phyloP scores from a whole-genome alignment of 164 flowering plant genomes.

The Paratinospora sagittata region DNA sequence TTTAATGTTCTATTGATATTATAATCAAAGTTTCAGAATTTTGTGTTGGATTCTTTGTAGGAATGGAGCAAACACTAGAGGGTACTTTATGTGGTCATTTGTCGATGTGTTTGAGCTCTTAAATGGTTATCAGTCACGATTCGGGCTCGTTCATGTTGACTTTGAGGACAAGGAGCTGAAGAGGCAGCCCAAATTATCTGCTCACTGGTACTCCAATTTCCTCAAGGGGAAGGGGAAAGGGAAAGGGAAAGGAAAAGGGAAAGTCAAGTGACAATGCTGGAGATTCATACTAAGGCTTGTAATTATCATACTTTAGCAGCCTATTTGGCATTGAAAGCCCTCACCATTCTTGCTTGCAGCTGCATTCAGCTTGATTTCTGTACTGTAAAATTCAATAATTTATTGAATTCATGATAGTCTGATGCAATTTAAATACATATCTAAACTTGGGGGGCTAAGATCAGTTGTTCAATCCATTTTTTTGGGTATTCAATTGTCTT shows the following conservation, averaged over 20 bases:
- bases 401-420: too few species aligned
- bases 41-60: conserved; percentile 18
- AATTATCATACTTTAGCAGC: not conserved
- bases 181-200: conserved; percentile 33
- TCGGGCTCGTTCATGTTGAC: conserved; percentile 34
- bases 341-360: not conserved
- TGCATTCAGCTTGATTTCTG: not conserved
- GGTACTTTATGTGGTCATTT: conserved; percentile 49
- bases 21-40: not conserved
- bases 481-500: too few species aligned
- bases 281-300: not conserved
- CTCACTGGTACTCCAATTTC: conserved; percentile 36
- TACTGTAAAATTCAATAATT: too few species aligned
- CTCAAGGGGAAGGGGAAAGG: conserved; percentile 21
- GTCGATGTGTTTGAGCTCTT: conserved; percentile 42
- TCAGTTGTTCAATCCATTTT: too few species aligned
- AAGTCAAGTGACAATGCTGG: not conserved
- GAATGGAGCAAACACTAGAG: conserved; percentile 42
- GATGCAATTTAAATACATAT: too few species aligned
- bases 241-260: not conserved
- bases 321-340: not conserved
- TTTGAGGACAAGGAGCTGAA: conserved; percentile 24
- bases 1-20: too few species aligned
- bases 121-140: conserved; percentile 27
- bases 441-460: too few species aligned